Conservation (phyloP, 345 rosid species). For the Noccaea bulbosa region DNA sequence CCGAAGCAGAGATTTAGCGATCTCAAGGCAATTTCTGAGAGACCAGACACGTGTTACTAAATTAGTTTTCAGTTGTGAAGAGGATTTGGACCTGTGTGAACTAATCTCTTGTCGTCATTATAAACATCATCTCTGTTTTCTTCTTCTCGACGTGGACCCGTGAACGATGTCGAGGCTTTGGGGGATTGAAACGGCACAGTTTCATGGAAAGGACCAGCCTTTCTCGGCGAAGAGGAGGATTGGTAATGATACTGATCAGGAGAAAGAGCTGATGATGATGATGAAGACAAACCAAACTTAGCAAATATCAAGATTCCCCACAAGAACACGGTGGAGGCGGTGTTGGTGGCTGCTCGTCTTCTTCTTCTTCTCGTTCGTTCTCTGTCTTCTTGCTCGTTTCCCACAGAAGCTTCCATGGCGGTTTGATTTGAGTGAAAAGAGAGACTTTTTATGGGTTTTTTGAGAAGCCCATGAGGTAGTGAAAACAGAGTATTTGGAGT, state of each 20-base stretch:
- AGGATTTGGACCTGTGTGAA: conserved; percentile 95
- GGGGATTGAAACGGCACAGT: conserved; percentile 45
- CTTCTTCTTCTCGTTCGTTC: conserved; percentile 4
- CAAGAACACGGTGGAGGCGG: conserved; percentile 37
- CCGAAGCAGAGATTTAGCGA: conserved; percentile 10
- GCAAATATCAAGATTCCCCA: conserved; percentile 55
- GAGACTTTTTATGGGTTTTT: conserved; percentile 18
- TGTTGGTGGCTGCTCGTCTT: conserved; percentile 2
- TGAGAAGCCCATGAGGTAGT: conserved; percentile 32
- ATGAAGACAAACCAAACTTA: conserved; percentile 45
- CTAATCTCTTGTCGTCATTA: conserved; percentile 77
- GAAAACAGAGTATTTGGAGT: conserved; percentile 29
- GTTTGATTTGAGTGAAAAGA: conserved; percentile 21
- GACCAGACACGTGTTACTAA: conserved; percentile 30
- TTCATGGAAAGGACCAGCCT: conserved; percentile 45
- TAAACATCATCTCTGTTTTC: conserved; percentile 52
- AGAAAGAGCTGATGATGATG: conserved; percentile 42
- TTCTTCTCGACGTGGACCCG: conserved; percentile 38
- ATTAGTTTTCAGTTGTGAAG: conserved; percentile 68
- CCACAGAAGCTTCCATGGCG: conserved; percentile 36
- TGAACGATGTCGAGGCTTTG: conserved; percentile 37
- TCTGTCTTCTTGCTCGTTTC: neutral
- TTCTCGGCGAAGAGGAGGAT: conserved; percentile 48
- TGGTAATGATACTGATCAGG: conserved; percentile 40
- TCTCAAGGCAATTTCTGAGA: conserved; percentile 13